phyloP scores from a whole-genome alignment of 495 filamentous ascomycete genomes.

The Talaromyces proteolyticus region DNA sequence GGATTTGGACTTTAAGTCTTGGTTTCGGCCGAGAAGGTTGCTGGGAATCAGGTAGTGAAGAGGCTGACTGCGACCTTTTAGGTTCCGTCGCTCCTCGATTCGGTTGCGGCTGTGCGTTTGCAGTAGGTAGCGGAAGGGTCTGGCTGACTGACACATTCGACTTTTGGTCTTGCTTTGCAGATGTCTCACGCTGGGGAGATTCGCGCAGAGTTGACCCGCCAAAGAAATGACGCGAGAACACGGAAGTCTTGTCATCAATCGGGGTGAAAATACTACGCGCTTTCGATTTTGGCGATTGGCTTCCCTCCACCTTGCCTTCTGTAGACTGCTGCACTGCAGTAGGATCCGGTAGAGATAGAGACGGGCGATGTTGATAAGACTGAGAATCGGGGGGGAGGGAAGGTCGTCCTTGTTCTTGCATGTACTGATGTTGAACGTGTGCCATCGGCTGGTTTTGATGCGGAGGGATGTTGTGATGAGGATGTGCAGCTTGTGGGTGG shows the following conservation, averaged over 20 bases:
- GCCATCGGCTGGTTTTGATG: slow-evolving; percentile 47
- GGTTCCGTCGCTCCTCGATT: slow-evolving; percentile 43
- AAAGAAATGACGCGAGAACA: slow-evolving; percentile 82
- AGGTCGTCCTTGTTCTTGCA: slow-evolving; percentile 59
- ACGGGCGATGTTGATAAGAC: slow-evolving; percentile 30
- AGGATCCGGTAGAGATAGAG: slow-evolving; percentile 21
- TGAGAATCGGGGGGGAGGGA: slow-evolving; percentile 38
- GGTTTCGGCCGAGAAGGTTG: slow-evolving; percentile 71
- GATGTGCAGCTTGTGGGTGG: slow-evolving; percentile 38
- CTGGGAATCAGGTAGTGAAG: slow-evolving; percentile 53
- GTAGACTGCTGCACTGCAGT: slow-evolving; percentile 33
- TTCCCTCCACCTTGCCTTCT: slow-evolving; percentile 33
- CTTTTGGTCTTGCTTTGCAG: slow-evolving; percentile 19
- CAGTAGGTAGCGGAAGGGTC: slow-evolving; percentile 21
- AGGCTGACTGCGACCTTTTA: slow-evolving; percentile 37
- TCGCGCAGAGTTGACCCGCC: slow-evolving; percentile 41
- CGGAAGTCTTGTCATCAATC: slow-evolving; percentile 86
- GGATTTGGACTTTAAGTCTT: slow-evolving; percentile 87
- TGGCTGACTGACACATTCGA: slow-evolving; percentile 10
- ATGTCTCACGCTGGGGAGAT: slow-evolving; percentile 32
- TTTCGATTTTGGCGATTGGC: slow-evolving; percentile 61
- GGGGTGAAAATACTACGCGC: slow-evolving; percentile 95
- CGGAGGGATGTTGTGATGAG: slow-evolving; percentile 32
- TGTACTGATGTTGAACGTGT: slow-evolving; percentile 58
- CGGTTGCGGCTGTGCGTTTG: slow-evolving; percentile 41